A percentile compares a stretch with the other conserved stretches of the same genome.
These are phyloP conservation scores for Conoideocrella luteorostrata DNA, from an alignment of 2,329 filamentous ascomycete species.

Conservation along the genomic window DNA sequence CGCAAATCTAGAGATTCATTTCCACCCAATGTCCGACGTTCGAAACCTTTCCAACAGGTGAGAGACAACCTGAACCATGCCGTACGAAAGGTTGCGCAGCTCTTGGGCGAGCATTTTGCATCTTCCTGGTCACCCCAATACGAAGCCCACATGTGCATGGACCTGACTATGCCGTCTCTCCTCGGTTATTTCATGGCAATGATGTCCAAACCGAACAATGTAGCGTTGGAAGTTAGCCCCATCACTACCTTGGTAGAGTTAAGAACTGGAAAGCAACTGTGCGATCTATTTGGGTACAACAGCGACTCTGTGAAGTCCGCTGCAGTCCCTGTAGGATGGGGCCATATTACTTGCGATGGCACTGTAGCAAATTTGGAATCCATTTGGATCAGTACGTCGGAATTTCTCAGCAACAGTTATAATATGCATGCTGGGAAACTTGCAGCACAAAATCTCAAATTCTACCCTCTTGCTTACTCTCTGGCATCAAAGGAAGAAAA, in stretches of 20 bases:
- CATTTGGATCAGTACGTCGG: slow-evolving; percentile 31
- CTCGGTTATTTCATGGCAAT: slow-evolving; percentile 43
- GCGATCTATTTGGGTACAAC: slow-evolving; percentile 38
- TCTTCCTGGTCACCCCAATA: slow-evolving; percentile 42
- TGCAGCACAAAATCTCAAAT: slow-evolving; percentile 39
- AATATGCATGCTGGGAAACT: neutral
- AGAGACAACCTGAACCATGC: slow-evolving; percentile 27
- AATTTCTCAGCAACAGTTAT: too few species aligned
- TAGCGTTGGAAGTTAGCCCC: slow-evolving; percentile 39
- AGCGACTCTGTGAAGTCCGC: slow-evolving; percentile 14
- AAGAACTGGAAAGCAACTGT: slow-evolving; percentile 38
- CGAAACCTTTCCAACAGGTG: slow-evolving; percentile 25
- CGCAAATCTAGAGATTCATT: slow-evolving; percentile 24
- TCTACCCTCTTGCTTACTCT: slow-evolving; percentile 35
- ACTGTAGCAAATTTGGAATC: slow-evolving; percentile 42
- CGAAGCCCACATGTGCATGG: slow-evolving; percentile 38
- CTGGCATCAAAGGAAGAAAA: slow-evolving; percentile 29
- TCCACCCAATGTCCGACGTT: slow-evolving; percentile 26
- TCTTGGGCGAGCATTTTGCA: slow-evolving; percentile 36
- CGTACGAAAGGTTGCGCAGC: slow-evolving; percentile 26
- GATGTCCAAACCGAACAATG: slow-evolving; percentile 45
- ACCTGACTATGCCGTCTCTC: slow-evolving; percentile 35
- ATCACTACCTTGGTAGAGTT: slow-evolving; percentile 38
- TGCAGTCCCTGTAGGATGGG: slow-evolving; percentile 29
- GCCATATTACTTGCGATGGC: slow-evolving; percentile 39